Percentiles rank a stretch among this genome's conserved stretches.
Conservation (phyloP, 257 asterid species). For the Buddleja alternifolia region DNA sequence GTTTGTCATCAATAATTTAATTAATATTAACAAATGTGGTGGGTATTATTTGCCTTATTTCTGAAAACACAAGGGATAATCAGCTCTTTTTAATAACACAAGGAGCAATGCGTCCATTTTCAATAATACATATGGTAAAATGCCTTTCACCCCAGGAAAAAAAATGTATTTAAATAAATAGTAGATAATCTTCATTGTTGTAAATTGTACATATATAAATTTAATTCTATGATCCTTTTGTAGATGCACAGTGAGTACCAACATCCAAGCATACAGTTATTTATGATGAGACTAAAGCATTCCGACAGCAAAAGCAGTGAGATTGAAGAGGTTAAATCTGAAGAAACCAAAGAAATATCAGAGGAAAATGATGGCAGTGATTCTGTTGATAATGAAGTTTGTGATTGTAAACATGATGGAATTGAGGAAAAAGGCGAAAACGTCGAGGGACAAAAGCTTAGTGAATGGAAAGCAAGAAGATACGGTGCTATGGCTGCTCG, state of each 20-base stretch:
- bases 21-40: too few relatives aligned
- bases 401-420: conserved; percentile 27
- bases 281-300: conserved; percentile 65
- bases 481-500: conserved; percentile 97
- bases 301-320: conserved; percentile 34
- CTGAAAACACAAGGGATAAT: too few relatives aligned
- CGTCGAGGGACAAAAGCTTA: conserved; percentile 46
- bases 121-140: too few relatives aligned
- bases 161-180: neutral
- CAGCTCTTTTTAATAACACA: too few relatives aligned
- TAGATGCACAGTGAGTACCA: conserved; percentile 91
- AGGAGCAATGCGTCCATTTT: too few relatives aligned
- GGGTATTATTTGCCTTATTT: too few relatives aligned
- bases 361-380: conserved; percentile 45
- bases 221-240: conserved; percentile 20
- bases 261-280: conserved; percentile 92
- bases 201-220: neutral
- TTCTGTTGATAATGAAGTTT: conserved; percentile 31
- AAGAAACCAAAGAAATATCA: conserved; percentile 43
- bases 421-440: conserved; percentile 28
- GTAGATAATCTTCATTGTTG: neutral
- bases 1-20: too few relatives aligned
- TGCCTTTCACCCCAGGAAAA: too few relatives aligned
- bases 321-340: conserved; percentile 34
- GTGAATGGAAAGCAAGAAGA: conserved; percentile 91